Evolutionary conservation across 169 alveolate genomes (phyloP), one percentile per base, ranked within the genome.

Genomic region (Cytauxzoon felis): DNA sequence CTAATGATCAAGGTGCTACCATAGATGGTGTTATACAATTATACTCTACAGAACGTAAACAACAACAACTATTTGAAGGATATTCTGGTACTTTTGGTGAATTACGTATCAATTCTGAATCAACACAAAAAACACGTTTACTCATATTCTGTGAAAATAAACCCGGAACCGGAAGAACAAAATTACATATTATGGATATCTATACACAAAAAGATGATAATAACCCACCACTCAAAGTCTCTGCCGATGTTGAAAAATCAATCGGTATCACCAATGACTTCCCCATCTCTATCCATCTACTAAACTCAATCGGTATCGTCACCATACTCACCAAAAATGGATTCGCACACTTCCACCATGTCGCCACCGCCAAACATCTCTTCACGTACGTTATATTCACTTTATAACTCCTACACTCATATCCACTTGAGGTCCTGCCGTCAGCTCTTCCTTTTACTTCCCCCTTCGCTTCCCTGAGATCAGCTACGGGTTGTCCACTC

Each of bases 71-170:
- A 30, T 82, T 96, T 32, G 98, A 94, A 76, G 99, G 99, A 5
- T 94, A 91, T 75, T 91, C 96, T 19, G 97, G 98, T 19, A 87
- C 94, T 59, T 95, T 96, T 84, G 95, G 97, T 32, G 69, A 70
- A 29, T 50, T 81, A 7, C 73, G 85, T 27, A 43, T 61, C 11
- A 29, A 52, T 0, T 43, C 29, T 9, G 78, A 72, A 16, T 16
- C 57, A 26, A 13, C 54, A 24, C 64, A 52, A 30, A 18, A 47
- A n/a, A 63, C 78, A 6, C 53, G 76, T 16, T 73, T 90, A 21
- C 91, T 96, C 67, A 85, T 93, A 49, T 96, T 95, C 82, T 82
- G 93, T 48, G 99, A 96, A 82, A 94, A 94, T 84, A 96, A 95
- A 62, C 84, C 82, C 21, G 94, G 90, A 42, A 88, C 91, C 13